Conservation (phyloP, 1,139 yeast species). For the Yamadazyma triangularis region DNA sequence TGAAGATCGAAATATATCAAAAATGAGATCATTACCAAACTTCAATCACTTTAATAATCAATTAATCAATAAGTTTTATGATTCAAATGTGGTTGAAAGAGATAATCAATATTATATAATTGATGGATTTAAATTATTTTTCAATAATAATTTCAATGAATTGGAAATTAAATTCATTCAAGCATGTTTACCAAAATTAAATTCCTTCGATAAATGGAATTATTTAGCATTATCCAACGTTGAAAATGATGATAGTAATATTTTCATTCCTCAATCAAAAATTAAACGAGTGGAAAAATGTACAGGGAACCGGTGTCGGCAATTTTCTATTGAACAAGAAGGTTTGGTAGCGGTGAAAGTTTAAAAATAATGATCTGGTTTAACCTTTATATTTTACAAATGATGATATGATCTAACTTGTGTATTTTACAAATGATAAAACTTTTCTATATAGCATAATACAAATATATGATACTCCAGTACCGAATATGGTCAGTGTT, state of each 20-base stretch:
- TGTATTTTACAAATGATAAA: too few species aligned
- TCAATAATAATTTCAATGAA: conserved; percentile 22
- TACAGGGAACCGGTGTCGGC: conserved; percentile 15
- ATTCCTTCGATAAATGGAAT: conserved; percentile 39
- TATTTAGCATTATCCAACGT: conserved; percentile 30
- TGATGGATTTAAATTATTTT: conserved; percentile 3
- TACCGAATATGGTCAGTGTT: too few species aligned
- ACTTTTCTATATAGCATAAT: too few species aligned
- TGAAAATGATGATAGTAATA: conserved; percentile 7
- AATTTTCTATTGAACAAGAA: conserved; percentile 26
- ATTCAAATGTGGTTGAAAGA: not conserved
- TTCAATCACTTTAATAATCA: not conserved
- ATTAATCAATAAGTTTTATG: too few species aligned
- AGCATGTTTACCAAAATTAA: conserved; percentile 36
- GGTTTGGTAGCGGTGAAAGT: conserved; percentile 24
- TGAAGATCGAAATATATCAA: conserved; percentile 17
- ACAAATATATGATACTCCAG: too few species aligned
- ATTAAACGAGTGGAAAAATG: conserved; percentile 3
- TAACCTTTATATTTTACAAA: too few species aligned
- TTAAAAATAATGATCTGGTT: too few species aligned
- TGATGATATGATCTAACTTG: too few species aligned
- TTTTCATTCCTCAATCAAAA: conserved; percentile 16
- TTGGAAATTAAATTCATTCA: conserved; percentile 35
- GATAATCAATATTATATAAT: not conserved
- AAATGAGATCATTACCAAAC: conserved; percentile 30